Conservation (phyloP, 177 flowering plant genomes). For the Vitis hybrid region DNA sequence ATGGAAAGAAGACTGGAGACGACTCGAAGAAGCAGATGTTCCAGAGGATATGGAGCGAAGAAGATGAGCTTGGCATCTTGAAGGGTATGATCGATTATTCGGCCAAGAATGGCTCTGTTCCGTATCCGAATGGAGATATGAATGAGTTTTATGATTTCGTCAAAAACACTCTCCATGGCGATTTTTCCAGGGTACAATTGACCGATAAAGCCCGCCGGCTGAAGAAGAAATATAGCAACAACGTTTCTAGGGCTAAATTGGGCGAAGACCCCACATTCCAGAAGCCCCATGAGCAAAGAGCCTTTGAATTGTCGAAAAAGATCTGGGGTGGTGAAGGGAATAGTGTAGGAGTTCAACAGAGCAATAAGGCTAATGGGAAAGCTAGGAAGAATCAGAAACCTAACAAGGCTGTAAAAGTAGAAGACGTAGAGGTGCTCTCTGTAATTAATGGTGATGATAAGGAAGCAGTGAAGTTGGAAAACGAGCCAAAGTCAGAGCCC, state of each 20-base stretch:
- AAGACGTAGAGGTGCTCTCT: neutral
- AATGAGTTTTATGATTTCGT: slow-evolving; percentile 41
- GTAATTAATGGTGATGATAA: neutral
- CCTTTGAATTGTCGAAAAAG: slow-evolving; percentile 37
- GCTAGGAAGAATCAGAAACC: slow-evolving; percentile 6
- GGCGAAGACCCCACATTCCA: slow-evolving; percentile 21
- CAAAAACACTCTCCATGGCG: slow-evolving; percentile 34
- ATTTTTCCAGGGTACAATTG: slow-evolving; percentile 30
- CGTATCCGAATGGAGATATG: slow-evolving; percentile 19
- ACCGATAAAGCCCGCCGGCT: slow-evolving; percentile 32
- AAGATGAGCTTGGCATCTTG: slow-evolving; percentile 53
- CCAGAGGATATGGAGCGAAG: slow-evolving; percentile 52
- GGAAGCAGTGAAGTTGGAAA: neutral
- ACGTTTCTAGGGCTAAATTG: slow-evolving; percentile 20
- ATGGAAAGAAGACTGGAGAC: slow-evolving; percentile 15
- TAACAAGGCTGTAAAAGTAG: neutral
- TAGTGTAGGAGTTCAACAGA: neutral
- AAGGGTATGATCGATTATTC: slow-evolving; percentile 48
- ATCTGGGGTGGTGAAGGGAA: slow-evolving; percentile 37
- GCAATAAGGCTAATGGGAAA: slow-evolving; percentile 13
- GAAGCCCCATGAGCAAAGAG: slow-evolving; percentile 32
- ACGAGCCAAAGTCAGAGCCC: too few species aligned
- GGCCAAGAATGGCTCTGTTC: slow-evolving; percentile 33
- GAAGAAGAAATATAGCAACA: slow-evolving; percentile 40
- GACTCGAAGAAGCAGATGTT: slow-evolving; percentile 30